Percentiles rank a stretch among this genome's conserved stretches.
Evolutionary conservation across 177 flowering plant genomes (phyloP).

Genomic region (Telopea speciosissima): DNA sequence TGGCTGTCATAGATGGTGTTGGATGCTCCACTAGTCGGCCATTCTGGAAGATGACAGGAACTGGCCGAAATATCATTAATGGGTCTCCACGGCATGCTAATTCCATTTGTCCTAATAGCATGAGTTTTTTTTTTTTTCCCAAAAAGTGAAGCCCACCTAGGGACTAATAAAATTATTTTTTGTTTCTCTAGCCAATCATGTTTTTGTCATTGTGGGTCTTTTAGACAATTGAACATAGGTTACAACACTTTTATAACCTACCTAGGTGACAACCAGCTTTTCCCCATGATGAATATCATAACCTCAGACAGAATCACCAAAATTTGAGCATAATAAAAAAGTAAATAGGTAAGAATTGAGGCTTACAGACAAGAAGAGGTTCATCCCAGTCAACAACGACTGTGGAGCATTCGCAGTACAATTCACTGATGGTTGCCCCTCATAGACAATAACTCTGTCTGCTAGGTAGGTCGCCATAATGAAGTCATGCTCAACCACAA

Average conservation of each 20-base stretch:
- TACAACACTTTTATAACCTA: too few species aligned
- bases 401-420: slow-evolving; percentile 70
- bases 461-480: slow-evolving; percentile 82
- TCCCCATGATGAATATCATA: too few species aligned
- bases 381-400: slow-evolving; percentile 77
- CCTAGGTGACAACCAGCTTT: too few species aligned
- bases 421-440: slow-evolving; percentile 62
- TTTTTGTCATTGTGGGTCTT: too few species aligned
- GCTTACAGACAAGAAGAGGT: slow-evolving; percentile 84
- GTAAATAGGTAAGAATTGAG: background rate
- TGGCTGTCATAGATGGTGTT: slow-evolving; percentile 61
- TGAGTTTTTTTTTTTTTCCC: too few species aligned
- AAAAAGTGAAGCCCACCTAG: too few species aligned
- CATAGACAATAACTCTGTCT: slow-evolving; percentile 70
- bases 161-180: too few species aligned
- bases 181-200: too few species aligned
- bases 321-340: background rate
- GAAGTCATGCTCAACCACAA: slow-evolving; percentile 80
- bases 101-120: too few species aligned
- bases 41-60: slow-evolving; percentile 93
- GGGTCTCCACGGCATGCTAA: too few species aligned
- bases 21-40: slow-evolving; percentile 84
- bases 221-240: too few species aligned
- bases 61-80: slow-evolving; percentile 31
- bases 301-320: too few species aligned